Percentiles rank a stretch among this genome's conserved stretches.
Conservation (phyloP, 2,329 filamentous ascomycete species). For the Trichoderma sp. region DNA sequence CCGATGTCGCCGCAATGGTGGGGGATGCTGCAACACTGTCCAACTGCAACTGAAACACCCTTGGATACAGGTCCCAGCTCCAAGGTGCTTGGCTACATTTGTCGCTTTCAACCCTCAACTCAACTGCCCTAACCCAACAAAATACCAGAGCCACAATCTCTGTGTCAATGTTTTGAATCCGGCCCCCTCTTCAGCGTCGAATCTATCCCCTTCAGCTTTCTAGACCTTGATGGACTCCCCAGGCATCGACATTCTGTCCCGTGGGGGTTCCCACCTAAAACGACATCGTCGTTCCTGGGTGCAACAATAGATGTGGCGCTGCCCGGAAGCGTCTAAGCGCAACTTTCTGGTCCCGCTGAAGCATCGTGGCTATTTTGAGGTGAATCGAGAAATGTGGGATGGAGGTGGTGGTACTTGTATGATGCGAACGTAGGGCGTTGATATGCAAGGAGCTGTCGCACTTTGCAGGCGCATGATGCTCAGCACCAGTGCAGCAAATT, state of each 20-base stretch:
- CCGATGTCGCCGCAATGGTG: constrained; percentile 1
- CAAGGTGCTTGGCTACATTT: neutral
- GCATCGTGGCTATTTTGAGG: constrained; percentile 7
- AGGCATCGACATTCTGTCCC: constrained; percentile 14
- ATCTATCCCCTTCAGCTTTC: neutral
- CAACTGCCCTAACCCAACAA: neutral
- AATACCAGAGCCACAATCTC: neutral
- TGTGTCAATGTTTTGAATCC: neutral
- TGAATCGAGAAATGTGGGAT: constrained; percentile 4
- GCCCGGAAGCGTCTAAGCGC: constrained; percentile 19
- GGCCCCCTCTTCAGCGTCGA: neutral
- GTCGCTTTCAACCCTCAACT: neutral
- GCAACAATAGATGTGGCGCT: constrained; percentile 21
- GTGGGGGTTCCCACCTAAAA: constrained; percentile 8
- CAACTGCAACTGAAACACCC: neutral
- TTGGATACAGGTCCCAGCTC: too few relatives aligned
- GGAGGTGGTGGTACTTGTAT: neutral
- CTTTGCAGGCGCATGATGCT: neutral
- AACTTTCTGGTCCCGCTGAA: constrained; percentile 4
- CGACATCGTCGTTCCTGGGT: constrained; percentile 9
- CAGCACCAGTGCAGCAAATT: neutral
- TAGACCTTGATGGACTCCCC: constrained; percentile 6
- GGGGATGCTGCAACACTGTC: neutral
- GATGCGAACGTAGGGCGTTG: neutral
- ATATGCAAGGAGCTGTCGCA: neutral